A percentile compares a stretch with the other conserved stretches of the same genome.
Evolutionary conservation across 371 early-diverging fungal genomes (phyloP).

Genomic region (Catenaria anguillulae): DNA sequence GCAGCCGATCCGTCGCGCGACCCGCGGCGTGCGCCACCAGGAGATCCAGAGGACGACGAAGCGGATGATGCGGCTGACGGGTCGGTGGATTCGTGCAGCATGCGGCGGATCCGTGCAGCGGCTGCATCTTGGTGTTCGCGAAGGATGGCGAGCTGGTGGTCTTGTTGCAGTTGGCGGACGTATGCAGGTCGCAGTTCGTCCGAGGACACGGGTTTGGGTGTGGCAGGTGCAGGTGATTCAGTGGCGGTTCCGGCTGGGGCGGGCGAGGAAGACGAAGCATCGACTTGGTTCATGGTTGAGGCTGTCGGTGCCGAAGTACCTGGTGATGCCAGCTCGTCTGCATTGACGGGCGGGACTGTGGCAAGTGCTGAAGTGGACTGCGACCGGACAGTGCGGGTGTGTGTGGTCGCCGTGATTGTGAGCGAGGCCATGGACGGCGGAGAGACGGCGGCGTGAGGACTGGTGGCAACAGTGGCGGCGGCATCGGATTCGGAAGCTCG

Average conservation of each 20-base stretch:
- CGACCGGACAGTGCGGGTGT: background rate
- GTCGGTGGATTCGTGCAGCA: background rate
- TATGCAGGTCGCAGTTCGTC: conserved; percentile 2
- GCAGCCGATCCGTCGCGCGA: background rate
- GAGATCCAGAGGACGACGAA: no score
- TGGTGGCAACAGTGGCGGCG: background rate
- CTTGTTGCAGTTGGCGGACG: background rate
- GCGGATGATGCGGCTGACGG: no score
- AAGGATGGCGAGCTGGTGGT: background rate
- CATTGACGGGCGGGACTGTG: background rate
- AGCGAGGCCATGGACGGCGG: background rate
- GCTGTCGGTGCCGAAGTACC: no score
- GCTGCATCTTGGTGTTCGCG: conserved; percentile 1
- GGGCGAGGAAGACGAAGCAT: no score
- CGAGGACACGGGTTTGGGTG: background rate
- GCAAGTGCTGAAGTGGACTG: background rate
- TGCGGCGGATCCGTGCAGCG: background rate
- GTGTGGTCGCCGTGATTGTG: background rate
- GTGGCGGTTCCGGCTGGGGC: no score
- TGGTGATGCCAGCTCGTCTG: background rate
- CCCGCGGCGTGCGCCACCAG: no score
- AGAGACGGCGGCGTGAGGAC: background rate
- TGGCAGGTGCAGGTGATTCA: background rate
- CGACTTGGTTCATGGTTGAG: no score
- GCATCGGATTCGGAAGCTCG: background rate